Base-by-base conservation (phyloP, 306 rosid genomes). In the Geum urbanum region DNA sequence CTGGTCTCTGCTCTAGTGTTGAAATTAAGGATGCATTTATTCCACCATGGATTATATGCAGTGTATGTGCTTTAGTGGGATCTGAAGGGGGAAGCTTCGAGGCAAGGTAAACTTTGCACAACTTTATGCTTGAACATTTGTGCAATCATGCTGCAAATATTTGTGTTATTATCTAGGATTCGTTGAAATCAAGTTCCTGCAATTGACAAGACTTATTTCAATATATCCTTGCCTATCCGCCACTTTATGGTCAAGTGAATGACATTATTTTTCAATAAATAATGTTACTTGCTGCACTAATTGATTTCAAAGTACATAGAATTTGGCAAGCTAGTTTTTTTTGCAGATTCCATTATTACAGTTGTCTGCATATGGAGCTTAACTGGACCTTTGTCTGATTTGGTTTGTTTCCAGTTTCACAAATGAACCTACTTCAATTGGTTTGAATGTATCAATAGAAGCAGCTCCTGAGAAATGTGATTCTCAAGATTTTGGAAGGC, bases 41-140 rank as follows among this genome's bases (percentile, higher is more conserved):
- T 80, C 97, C 99, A 37, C 97, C 97, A 19, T 94, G 99, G 99
- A 76, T 87, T 79, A 79, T 87, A 65, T 63, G 81, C 73, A 74
- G 87, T 58, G 22, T 86, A 53, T 89, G 95, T 68, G 79, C 87
- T 40, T 43, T 82, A 54, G 66, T 94, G 86, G 66, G 91, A 7
- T 88, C 96, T 5, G 86, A 84, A 82, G 95, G 87, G 74, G 85
- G 61, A 83, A 87, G 83, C 84, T 94, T 91, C 14, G 99, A 86
- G 74, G 92, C 99, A 53, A 91, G 97, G 99, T 94, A 41, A 54
- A 32, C 3, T 51, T 69, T 66, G 47, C 35, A 18, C 79, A 74
- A 66, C 37, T 52, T 2, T 19, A 45, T 15, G 43, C 47, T 35
- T 14, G 15, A 58, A 22, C 63, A 14, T 12, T 20, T 51, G 8